Conservation (phyloP, 805 yeast species). For the Saccharomyces cerevisiae region DNA sequence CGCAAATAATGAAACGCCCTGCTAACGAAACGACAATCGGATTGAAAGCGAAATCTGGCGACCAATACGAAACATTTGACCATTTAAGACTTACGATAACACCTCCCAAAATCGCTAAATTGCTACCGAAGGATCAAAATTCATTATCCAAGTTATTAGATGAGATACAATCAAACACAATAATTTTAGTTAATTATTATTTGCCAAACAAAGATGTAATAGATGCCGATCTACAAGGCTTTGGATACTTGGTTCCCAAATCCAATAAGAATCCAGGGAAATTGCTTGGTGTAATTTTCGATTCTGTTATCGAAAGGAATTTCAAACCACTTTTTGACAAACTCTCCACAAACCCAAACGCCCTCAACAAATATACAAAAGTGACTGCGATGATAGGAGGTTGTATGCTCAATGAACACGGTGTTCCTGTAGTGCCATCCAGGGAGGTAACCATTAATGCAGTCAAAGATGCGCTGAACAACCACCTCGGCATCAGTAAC, state of each 20-base stretch:
- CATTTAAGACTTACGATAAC: conserved; percentile 55
- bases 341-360: conserved; percentile 8
- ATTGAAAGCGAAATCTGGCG: neutral
- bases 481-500: conserved; percentile 33
- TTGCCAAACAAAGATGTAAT: conserved; percentile 39
- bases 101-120: conserved; percentile 33
- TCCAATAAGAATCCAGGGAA: conserved; percentile 40
- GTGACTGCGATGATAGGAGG: conserved; percentile 92
- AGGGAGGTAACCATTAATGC: conserved; percentile 13
- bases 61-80: conserved; percentile 32
- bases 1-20: conserved; percentile 2
- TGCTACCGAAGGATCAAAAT: conserved; percentile 20
- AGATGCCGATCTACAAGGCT: conserved; percentile 46
- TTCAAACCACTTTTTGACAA: conserved; percentile 27
- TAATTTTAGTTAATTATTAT: conserved; percentile 65
- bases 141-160: conserved; percentile 17
- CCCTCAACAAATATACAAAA: conserved; percentile 43
- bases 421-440: conserved; percentile 10
- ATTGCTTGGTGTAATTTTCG: conserved; percentile 81
- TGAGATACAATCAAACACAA: conserved; percentile 32
- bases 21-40: conserved; percentile 2
- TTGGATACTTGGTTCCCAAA: conserved; percentile 80
- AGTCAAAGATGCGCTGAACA: conserved; percentile 34
- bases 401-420: conserved; percentile 39
- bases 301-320: conserved; percentile 70